Evolutionary conservation across 352 stramenopile species (phyloP).

Genomic region (Globisporangium rhizosaccharum): DNA sequence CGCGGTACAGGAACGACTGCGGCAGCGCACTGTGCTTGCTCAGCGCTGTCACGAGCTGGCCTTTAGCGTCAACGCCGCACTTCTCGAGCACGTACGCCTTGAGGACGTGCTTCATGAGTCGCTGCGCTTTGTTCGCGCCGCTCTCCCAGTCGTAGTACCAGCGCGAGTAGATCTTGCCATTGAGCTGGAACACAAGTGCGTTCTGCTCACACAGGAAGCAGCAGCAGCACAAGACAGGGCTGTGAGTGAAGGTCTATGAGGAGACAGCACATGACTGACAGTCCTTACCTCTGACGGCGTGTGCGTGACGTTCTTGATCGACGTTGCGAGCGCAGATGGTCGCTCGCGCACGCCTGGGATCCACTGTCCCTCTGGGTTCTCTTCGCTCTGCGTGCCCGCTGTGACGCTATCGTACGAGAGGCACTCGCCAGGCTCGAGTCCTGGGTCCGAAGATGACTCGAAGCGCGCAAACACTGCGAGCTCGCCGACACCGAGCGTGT

Average conservation of each 20-base stretch:
- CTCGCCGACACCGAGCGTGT: conserved; percentile 13
- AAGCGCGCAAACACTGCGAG: conserved; percentile 29
- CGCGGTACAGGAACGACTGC: conserved; percentile 29
- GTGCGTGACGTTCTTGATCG: conserved; percentile 10
- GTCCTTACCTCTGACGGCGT: conserved; percentile 5
- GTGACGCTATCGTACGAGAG: conserved; percentile 38
- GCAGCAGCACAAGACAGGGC: background rate
- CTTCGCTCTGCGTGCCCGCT: conserved; percentile 35
- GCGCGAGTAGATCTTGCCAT: conserved; percentile 34
- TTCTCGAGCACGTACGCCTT: conserved; percentile 42
- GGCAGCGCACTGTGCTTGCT: conserved; percentile 9
- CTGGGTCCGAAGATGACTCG: conserved; percentile 23
- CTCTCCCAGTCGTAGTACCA: conserved; percentile 49
- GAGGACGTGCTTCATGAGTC: conserved; percentile 38
- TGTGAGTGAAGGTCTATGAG: background rate
- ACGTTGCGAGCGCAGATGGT: conserved; percentile 19
- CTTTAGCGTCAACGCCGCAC: conserved; percentile 27
- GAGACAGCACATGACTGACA: background rate
- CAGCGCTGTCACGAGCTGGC: conserved; percentile 22
- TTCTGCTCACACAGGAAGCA: background rate
- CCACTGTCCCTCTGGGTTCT: conserved; percentile 54
- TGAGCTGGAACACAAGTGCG: conserved; percentile 29
- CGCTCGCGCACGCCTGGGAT: conserved; percentile 47
- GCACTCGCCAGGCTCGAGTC: conserved; percentile 30
- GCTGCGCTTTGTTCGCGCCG: conserved; percentile 35